A percentile compares a stretch with the other conserved stretches of the same genome.
These are phyloP conservation scores for Phylloporus rhodoxanthus DNA, from an alignment of 768 basidiomycete genomes.

Conservation along the genomic window DNA sequence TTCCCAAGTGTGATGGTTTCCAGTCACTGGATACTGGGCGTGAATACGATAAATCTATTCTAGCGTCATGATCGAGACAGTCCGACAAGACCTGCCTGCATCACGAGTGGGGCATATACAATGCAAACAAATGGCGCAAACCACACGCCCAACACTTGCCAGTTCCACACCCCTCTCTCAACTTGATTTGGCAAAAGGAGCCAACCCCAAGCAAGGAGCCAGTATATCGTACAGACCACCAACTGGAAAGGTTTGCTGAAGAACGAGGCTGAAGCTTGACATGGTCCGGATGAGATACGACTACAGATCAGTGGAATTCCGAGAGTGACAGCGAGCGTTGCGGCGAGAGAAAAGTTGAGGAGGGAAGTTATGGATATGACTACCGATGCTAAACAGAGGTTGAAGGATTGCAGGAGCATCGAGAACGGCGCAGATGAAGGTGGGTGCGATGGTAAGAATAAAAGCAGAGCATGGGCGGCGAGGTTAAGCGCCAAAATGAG, in stretches of 20 bases:
- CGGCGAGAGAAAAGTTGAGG: conserved; percentile 89
- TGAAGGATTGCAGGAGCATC: conserved; percentile 60
- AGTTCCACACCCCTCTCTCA: conserved; percentile 57
- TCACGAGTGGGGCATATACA: conserved; percentile 68
- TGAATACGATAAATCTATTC: not conserved
- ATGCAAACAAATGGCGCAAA: conserved; percentile 76
- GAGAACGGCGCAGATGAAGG: conserved; percentile 36
- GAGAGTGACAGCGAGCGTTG: conserved; percentile 57
- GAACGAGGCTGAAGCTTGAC: conserved; percentile 13
- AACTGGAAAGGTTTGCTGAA: conserved; percentile 20
- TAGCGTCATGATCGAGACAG: conserved; percentile 20
- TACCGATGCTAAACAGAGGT: conserved; percentile 79
- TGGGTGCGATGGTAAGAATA: conserved; percentile 20
- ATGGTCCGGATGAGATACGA: conserved; percentile 26
- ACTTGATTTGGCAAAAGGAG: conserved; percentile 43
- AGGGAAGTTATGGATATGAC: conserved; percentile 81
- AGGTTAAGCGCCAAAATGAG: conserved; percentile 28
- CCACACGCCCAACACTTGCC: conserved; percentile 78
- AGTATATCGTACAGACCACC: conserved; percentile 34
- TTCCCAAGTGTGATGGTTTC: not conserved
- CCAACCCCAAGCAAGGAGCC: conserved; percentile 53
- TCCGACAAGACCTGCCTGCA: conserved; percentile 63
- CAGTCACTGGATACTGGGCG: not conserved
- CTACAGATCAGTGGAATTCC: conserved; percentile 58
- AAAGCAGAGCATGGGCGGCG: conserved; percentile 32